A percentile compares a stretch with the other conserved stretches of the same genome.
Conservation (phyloP, 2,329 filamentous ascomycete genomes). For the Calonectria naviculata region DNA sequence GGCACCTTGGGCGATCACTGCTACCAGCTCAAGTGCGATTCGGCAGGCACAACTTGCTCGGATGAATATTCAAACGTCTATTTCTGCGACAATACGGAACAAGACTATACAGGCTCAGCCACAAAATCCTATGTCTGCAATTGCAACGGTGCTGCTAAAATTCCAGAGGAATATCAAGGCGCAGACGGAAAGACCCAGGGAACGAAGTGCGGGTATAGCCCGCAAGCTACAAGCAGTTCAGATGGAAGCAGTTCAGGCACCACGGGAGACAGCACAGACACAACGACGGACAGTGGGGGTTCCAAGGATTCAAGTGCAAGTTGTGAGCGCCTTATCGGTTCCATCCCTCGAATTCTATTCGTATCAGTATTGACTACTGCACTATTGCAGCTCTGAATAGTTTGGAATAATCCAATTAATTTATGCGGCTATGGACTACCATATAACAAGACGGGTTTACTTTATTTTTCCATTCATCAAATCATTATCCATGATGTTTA, state of each 20-base stretch:
- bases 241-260: no score
- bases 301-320: not conserved
- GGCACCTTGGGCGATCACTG: not conserved
- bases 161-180: not conserved
- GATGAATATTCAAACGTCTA: not conserved
- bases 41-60: not conserved
- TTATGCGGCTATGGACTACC: no score
- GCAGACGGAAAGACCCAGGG: not conserved
- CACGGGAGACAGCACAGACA: not conserved
- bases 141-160: not conserved
- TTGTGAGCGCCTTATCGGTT: no score
- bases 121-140: not conserved
- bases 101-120: not conserved
- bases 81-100: not conserved
- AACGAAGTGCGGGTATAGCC: not conserved
- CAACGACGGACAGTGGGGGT: not conserved
- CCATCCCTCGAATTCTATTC: no score
- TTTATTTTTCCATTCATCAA: no score
- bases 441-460: no score
- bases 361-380: no score
- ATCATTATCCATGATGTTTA: no score
- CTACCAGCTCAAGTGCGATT: not conserved
- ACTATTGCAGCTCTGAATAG: no score
- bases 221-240: not conserved
- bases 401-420: no score